Base-by-base conservation (phyloP, 495 filamentous ascomycete genomes). In the Hapsidospora chrysogenum region DNA sequence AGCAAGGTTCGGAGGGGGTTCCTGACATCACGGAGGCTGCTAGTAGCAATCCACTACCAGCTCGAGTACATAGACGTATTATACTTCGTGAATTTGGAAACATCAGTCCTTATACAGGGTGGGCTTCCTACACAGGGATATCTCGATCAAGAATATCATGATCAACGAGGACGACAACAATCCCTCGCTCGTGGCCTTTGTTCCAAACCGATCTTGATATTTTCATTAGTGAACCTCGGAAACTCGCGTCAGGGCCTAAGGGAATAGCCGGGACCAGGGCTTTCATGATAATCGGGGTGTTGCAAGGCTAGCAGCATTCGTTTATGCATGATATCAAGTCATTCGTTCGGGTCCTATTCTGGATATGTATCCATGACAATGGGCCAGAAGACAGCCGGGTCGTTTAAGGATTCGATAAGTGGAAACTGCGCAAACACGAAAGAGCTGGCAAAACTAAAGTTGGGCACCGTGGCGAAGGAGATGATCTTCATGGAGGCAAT, bases 301-400 rank as follows among this genome's bases (percentile, higher is more conserved):
- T 61, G 23, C 41, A 47, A 15, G 49, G 49, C 39, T 47, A 67
- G 37, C 38, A 49, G 10, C 52, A 63, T 42, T 51, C 48, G 3
- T 63, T 62, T 29, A 56, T 62, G 53, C 53, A 65, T 33, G 54
- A 64, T 40, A 53, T 72, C 10, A 61, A 71, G 48, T 70, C 58
- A 17, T 67, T 71, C 45, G 70, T 70, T 41, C 69, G 56, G 58
- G 62, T 72, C 16, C 37, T 70, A 0, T 68, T 65, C 37, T 64
- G 54, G 57, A 58, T 67, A 31, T 64, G 50, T 40, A 53, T 66
- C 18, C 52, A 66, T 31, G 57, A 46, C 33, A 19, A 58, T 7
- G 50, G 47, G 11, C 52, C 40, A 17, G 37, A 38, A 19, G 40
- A 47, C 15, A 35, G 21, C n/a, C 36, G 29, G 17, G 43, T 35